Percentiles rank a stretch among this genome's conserved stretches.
Conservation (phyloP, 768 basidiomycete genomes). For the Leccinum subtestaceum region DNA sequence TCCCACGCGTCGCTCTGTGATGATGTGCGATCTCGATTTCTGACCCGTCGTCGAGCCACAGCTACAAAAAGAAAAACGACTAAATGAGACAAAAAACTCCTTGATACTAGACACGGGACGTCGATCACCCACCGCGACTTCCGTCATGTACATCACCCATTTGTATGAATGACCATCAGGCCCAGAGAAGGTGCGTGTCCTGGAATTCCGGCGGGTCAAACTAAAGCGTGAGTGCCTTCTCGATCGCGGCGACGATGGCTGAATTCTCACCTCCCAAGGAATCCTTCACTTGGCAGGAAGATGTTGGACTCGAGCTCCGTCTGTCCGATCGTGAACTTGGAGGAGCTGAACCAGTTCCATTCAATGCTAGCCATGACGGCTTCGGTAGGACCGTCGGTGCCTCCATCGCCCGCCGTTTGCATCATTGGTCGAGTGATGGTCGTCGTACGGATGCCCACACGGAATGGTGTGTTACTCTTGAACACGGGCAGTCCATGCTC, state of each 20-base stretch:
- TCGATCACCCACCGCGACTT: slow-evolving; percentile 13
- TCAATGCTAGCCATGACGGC: slow-evolving; percentile 29
- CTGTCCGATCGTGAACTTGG: slow-evolving; percentile 30
- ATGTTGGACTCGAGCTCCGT: slow-evolving; percentile 21
- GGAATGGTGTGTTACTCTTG: slow-evolving; percentile 27
- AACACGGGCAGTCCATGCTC: slow-evolving; percentile 24
- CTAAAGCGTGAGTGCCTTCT: not conserved
- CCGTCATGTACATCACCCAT: slow-evolving; percentile 24
- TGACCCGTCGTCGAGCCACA: slow-evolving; percentile 20
- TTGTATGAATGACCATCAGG: slow-evolving; percentile 32
- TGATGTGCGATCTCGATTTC: slow-evolving; percentile 17
- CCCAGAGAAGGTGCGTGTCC: slow-evolving; percentile 30
- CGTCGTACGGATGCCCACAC: slow-evolving; percentile 14
- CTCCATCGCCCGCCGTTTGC: not conserved
- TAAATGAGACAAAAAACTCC: not conserved
- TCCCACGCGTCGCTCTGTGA: slow-evolving; percentile 23
- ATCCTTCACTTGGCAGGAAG: slow-evolving; percentile 23
- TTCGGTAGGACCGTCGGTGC: slow-evolving; percentile 19
- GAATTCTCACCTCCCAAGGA: slow-evolving; percentile 13
- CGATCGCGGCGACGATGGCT: too few relatives aligned
- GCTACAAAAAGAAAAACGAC: not conserved
- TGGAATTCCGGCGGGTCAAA: not conserved
- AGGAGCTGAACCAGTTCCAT: slow-evolving; percentile 30
- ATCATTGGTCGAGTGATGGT: slow-evolving; percentile 14
- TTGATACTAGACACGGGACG: not conserved